Evolutionary conservation across 2,329 filamentous ascomycete species (phyloP).

Genomic region (Talaromyces sp.): DNA sequence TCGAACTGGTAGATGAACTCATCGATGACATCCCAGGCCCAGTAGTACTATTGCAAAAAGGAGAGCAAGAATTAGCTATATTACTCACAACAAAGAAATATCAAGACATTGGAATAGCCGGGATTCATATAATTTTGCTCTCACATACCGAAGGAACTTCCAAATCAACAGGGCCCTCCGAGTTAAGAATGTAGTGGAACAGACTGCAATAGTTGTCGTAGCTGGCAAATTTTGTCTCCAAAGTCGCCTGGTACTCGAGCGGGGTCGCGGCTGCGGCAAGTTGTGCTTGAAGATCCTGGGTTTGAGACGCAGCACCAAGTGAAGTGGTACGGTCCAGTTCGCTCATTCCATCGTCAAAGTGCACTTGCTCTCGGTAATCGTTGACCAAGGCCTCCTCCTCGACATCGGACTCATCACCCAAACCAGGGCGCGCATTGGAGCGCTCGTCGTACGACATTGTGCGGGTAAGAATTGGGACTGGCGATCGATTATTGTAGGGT

Average conservation of each 20-base stretch:
- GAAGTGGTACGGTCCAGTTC: slow-evolving; percentile 72
- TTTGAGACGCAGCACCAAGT: slow-evolving; percentile 64
- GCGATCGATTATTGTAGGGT: slow-evolving; percentile 14
- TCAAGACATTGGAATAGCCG: background rate
- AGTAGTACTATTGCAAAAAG: slow-evolving; percentile 69
- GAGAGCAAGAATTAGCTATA: background rate
- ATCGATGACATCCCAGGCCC: slow-evolving; percentile 99
- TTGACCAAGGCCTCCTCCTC: slow-evolving; percentile 94
- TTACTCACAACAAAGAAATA: background rate
- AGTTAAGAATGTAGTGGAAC: slow-evolving; percentile 99
- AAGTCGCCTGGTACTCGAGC: slow-evolving; percentile 88
- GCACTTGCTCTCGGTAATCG: slow-evolving; percentile 94
- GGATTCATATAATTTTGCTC: background rate
- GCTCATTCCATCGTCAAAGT: slow-evolving; percentile 81
- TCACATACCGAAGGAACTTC: slow-evolving; percentile 86
- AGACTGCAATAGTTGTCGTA: slow-evolving; percentile 99
- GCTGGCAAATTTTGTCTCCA: slow-evolving; percentile 96
- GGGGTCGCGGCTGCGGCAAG: slow-evolving; percentile 88
- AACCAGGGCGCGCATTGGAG: slow-evolving; percentile 38
- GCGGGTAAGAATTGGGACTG: slow-evolving; percentile 19
- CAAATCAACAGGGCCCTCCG: slow-evolving; percentile 94
- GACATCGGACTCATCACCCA: slow-evolving; percentile 80
- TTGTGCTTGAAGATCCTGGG: slow-evolving; percentile 89
- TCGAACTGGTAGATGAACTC: slow-evolving; percentile 99
- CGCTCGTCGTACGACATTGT: slow-evolving; percentile 45